Percentiles rank a stretch among this genome's conserved stretches.
phyloP scores from a whole-genome alignment of 1,284 basidiomycete genomes.

The Cystobasidiaceae sp. region DNA sequence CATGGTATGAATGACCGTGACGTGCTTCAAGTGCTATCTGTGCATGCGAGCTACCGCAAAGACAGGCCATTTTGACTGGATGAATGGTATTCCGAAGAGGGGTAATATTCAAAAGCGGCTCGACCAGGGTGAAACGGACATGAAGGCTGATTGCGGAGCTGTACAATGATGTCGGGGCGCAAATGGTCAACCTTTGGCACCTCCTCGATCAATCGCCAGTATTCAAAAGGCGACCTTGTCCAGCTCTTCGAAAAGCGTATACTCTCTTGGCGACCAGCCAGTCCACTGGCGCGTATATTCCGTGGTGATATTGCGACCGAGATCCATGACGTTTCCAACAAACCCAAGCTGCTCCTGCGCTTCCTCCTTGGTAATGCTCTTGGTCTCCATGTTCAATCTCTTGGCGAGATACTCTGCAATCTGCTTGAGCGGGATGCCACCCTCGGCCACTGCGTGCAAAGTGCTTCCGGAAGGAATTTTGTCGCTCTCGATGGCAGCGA shows the following conservation, averaged over 20 bases:
- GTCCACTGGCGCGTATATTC: constrained; percentile 32
- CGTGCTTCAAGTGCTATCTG: no score
- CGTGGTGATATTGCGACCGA: constrained; percentile 19
- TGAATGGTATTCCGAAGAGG: no score
- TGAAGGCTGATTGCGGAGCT: no score
- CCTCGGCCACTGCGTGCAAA: constrained; percentile 37
- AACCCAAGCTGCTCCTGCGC: constrained; percentile 34
- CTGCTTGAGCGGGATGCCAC: constrained; percentile 28
- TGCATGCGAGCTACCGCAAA: no score
- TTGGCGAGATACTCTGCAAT: constrained; percentile 36
- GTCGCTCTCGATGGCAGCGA: constrained; percentile 39
- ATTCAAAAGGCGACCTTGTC: no score
- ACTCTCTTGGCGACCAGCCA: constrained; percentile 35
- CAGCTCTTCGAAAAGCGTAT: constrained; percentile 34
- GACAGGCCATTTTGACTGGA: no score
- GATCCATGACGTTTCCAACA: constrained; percentile 28
- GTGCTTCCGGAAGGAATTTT: constrained; percentile 26
- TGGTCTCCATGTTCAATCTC: constrained; percentile 30
- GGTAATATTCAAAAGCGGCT: no score
- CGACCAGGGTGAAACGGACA: no score
- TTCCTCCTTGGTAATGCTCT: constrained; percentile 31
- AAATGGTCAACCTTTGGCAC: no score
- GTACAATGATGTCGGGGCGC: no score
- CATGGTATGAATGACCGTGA: no score
- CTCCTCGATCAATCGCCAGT: no score